Conservation (phyloP, 345 rosid genomes). For the Gossypium rotundifolium region DNA sequence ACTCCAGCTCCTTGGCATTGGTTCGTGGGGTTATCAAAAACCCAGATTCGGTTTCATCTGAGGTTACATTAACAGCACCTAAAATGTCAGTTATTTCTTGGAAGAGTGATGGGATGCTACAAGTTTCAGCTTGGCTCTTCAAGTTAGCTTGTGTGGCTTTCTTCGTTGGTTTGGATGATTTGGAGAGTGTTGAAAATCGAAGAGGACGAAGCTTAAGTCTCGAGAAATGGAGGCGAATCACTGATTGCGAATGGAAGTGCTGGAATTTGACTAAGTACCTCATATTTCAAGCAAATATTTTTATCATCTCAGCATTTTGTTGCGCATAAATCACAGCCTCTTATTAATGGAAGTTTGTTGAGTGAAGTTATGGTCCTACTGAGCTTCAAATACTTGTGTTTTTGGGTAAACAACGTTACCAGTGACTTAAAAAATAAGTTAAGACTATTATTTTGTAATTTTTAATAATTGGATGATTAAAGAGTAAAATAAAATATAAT, state of each 20-base stretch:
- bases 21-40: conserved; percentile 20
- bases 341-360: no score
- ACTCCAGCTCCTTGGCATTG: neutral
- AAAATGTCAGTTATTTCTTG: conserved; percentile 50
- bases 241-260: conserved; percentile 11
- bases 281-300: conserved; percentile 17
- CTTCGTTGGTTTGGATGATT: conserved; percentile 26
- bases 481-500: no score
- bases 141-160: conserved; percentile 10
- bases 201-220: conserved; percentile 7
- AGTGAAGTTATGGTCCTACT: no score
- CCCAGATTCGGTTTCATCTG: conserved; percentile 26
- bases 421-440: no score
- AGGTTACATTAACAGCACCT: conserved; percentile 32
- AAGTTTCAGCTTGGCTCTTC: conserved; percentile 32
- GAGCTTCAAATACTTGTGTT: no score
- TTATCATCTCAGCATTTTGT: neutral
- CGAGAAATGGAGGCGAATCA: conserved; percentile 11
- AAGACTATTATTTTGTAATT: no score
- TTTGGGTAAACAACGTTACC: no score
- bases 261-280: conserved; percentile 19
- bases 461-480: no score
- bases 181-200: conserved; percentile 33
- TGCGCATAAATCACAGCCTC: no score
- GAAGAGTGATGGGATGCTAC: conserved; percentile 38